Evolutionary conservation across 2,329 filamentous ascomycete genomes (phyloP).

Genomic region (Ophiostoma ulmi): DNA sequence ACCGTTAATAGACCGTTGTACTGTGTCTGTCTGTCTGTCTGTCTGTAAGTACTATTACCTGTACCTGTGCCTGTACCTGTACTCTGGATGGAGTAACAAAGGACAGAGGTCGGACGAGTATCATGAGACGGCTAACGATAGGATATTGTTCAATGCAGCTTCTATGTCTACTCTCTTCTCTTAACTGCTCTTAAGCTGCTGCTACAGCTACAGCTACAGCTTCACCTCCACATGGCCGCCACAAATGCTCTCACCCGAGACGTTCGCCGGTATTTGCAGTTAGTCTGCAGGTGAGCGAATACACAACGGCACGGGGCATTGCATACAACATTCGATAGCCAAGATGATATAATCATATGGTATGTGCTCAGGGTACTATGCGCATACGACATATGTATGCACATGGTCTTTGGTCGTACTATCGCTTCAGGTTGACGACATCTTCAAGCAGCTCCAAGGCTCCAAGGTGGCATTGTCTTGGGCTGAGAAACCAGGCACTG

Average conservation of each 20-base stretch:
- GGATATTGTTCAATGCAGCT: background rate
- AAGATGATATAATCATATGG: no score
- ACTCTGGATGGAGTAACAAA: background rate
- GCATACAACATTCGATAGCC: background rate
- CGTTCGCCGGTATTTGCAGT: background rate
- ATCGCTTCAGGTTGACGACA: background rate
- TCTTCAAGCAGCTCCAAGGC: background rate
- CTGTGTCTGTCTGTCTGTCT: background rate
- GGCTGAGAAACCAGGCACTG: background rate
- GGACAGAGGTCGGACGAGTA: slow-evolving; percentile 4
- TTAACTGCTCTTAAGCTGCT: no score
- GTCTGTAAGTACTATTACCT: background rate
- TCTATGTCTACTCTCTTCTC: no score
- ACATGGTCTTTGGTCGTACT: background rate
- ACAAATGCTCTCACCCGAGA: background rate
- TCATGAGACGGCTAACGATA: background rate
- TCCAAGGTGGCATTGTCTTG: background rate
- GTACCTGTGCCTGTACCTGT: background rate
- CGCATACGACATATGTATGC: background rate
- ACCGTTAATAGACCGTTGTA: background rate
- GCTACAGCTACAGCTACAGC: background rate
- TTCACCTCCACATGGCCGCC: background rate
- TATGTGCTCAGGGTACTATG: background rate
- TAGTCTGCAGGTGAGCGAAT: background rate
- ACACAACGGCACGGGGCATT: slow-evolving; percentile 1